phyloP scores from a whole-genome alignment of 441 rosid genomes.

The Pelargonium australe region DNA sequence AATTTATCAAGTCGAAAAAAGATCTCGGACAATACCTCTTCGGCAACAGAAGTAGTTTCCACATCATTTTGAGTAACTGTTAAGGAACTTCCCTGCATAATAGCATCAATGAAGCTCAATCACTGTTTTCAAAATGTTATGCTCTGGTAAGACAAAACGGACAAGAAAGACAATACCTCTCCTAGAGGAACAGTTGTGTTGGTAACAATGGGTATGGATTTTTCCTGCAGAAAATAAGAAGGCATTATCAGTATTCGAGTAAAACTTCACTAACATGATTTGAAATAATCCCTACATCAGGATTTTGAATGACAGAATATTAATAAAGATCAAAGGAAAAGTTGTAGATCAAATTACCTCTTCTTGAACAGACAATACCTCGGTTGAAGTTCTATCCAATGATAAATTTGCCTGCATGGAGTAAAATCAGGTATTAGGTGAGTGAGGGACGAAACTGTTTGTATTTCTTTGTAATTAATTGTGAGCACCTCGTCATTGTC shows the following conservation, averaged over 20 bases:
- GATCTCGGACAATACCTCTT: neutral
- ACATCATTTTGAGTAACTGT: neutral
- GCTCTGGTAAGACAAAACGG: neutral
- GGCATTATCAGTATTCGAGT: neutral
- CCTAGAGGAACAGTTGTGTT: slow-evolving; percentile 14
- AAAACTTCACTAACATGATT: neutral
- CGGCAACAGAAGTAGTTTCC: slow-evolving; percentile 3
- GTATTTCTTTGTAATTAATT: too few species aligned
- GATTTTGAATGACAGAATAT: neutral
- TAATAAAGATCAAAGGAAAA: neutral
- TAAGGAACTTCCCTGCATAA: slow-evolving; percentile 12
- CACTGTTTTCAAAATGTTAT: neutral
- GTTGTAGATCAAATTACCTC: slow-evolving; percentile 26
- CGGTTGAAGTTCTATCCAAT: slow-evolving; percentile 21
- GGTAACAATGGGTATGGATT: slow-evolving; percentile 16
- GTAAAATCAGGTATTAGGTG: slow-evolving; percentile 3
- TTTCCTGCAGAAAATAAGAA: slow-evolving; percentile 18
- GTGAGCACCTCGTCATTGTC: neutral
- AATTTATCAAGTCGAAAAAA: too few species aligned
- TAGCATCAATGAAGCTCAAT: neutral
- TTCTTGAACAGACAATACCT: slow-evolving; percentile 22
- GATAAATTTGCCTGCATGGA: slow-evolving; percentile 31
- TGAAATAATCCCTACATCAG: neutral
- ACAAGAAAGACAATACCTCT: slow-evolving; percentile 19
- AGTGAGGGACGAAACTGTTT: neutral